A percentile compares a stretch with the other conserved stretches of the same genome.
phyloP scores from a whole-genome alignment of 1,284 basidiomycete species.

The Melampsora occidentalis region DNA sequence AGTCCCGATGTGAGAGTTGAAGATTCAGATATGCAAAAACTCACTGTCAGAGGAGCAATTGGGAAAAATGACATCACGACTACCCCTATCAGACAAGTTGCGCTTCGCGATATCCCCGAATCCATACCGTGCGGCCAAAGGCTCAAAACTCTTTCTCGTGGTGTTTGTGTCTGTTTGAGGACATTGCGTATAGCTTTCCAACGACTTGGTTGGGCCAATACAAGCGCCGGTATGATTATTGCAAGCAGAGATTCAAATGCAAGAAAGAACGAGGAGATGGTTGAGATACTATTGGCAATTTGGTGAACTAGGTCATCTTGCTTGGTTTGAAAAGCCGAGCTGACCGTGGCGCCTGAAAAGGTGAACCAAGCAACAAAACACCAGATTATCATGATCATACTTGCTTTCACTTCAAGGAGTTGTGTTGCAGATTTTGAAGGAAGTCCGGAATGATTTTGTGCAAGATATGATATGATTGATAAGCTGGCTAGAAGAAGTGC shows the following conservation, averaged over 20 bases:
- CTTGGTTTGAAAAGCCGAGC: background rate
- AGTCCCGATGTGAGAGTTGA: background rate
- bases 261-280: slow-evolving; percentile 19
- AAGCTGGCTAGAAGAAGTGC: slow-evolving; percentile 11
- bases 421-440: slow-evolving; percentile 20
- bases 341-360: background rate
- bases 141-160: slow-evolving; percentile 31
- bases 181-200: background rate
- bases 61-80: slow-evolving; percentile 16
- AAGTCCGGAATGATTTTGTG: slow-evolving; percentile 10
- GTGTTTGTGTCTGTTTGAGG: slow-evolving; percentile 26
- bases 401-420: slow-evolving; percentile 10
- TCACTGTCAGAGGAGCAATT: slow-evolving; percentile 25
- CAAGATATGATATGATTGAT: slow-evolving; percentile 30
- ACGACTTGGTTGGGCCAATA: slow-evolving; percentile 25
- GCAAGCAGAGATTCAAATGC: slow-evolving; percentile 24
- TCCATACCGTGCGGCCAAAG: slow-evolving; percentile 29
- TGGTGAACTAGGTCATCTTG: background rate
- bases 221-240: slow-evolving; percentile 18
- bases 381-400: slow-evolving; percentile 14
- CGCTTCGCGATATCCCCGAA: slow-evolving; percentile 2
- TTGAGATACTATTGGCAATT: slow-evolving; percentile 3
- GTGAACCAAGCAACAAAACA: slow-evolving; percentile 34
- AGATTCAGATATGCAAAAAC: background rate
- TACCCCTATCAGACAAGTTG: slow-evolving; percentile 17